Percentiles rank a stretch among this genome's conserved stretches.
These are phyloP conservation scores for Millerozyma acaciae DNA, from an alignment of 805 yeast species.

Conservation along the genomic window DNA sequence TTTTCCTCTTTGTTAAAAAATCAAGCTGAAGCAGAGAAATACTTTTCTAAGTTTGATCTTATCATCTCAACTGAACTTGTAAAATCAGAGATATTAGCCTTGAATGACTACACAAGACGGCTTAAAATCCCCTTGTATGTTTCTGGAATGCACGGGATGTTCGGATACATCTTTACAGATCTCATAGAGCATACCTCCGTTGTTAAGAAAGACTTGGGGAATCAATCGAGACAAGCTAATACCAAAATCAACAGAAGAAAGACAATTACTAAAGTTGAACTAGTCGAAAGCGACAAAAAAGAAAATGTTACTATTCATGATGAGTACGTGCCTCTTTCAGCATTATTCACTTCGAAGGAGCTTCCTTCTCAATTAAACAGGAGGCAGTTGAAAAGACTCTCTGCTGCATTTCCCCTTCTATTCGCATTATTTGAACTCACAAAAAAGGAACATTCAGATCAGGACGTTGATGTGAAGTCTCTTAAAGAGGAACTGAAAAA, in stretches of 20 bases:
- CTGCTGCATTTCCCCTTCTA: slow-evolving; percentile 56
- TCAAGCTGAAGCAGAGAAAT: slow-evolving; percentile 18
- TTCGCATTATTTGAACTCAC: slow-evolving; percentile 52
- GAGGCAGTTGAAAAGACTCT: slow-evolving; percentile 45
- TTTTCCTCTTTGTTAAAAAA: slow-evolving; percentile 16
- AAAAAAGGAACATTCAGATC: slow-evolving; percentile 20
- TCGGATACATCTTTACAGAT: slow-evolving; percentile 79
- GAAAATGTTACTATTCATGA: slow-evolving; percentile 38
- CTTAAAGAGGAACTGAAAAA: slow-evolving; percentile 24
- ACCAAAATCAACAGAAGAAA: slow-evolving; percentile 49
- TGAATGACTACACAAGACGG: slow-evolving; percentile 57
- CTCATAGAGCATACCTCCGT: slow-evolving; percentile 58
- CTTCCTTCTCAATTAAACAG: slow-evolving; percentile 40
- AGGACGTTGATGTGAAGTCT: slow-evolving; percentile 19
- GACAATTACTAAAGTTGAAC: slow-evolving; percentile 26
- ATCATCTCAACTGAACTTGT: slow-evolving; percentile 70
- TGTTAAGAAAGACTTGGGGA: slow-evolving; percentile 49
- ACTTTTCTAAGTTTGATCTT: slow-evolving; percentile 57
- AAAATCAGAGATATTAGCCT: slow-evolving; percentile 32
- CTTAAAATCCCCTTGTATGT: slow-evolving; percentile 63
- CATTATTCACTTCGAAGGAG: slow-evolving; percentile 31
- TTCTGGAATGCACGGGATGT: slow-evolving; percentile 72
- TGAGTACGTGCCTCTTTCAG: slow-evolving; percentile 31
- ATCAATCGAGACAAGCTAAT: slow-evolving; percentile 35
- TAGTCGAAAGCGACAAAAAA: slow-evolving; percentile 37